These are phyloP conservation scores for Xylaria sp. DNA, from an alignment of 2,329 filamentous ascomycete species.

Conservation along the genomic window DNA sequence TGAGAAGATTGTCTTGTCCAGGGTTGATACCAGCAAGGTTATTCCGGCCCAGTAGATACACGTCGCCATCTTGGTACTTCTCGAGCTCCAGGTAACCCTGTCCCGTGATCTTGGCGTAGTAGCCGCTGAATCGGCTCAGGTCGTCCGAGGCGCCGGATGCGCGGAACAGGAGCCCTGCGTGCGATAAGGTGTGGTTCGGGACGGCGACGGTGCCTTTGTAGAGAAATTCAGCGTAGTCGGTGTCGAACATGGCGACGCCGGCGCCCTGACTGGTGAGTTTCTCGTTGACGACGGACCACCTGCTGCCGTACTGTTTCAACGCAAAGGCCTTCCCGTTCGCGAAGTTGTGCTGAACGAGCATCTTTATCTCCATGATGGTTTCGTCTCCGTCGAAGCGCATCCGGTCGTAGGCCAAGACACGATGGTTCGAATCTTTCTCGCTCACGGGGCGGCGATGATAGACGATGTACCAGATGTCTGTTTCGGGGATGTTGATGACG, in stretches of 20 bases:
- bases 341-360: slow-evolving; percentile 42
- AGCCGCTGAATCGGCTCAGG: slow-evolving; percentile 27
- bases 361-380: slow-evolving; percentile 39
- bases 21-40: background rate
- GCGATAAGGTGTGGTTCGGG: slow-evolving; percentile 11
- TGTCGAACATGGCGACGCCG: slow-evolving; percentile 33
- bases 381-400: slow-evolving; percentile 43
- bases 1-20: slow-evolving; percentile 22
- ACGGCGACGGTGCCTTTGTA: slow-evolving; percentile 31
- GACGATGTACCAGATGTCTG: slow-evolving; percentile 41
- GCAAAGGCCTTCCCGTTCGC: slow-evolving; percentile 36
- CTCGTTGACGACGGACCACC: slow-evolving; percentile 27
- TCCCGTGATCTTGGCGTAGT: slow-evolving; percentile 26
- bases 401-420: slow-evolving; percentile 43
- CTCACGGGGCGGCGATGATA: slow-evolving; percentile 43
- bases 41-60: slow-evolving; percentile 16
- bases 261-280: slow-evolving; percentile 23
- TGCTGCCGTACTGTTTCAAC: slow-evolving; percentile 32
- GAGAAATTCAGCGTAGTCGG: slow-evolving; percentile 34
- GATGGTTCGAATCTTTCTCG: slow-evolving; percentile 42
- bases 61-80: slow-evolving; percentile 16
- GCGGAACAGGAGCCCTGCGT: slow-evolving; percentile 37
- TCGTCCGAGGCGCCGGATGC: slow-evolving; percentile 21
- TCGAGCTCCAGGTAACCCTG: slow-evolving; percentile 25
- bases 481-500: slow-evolving; percentile 35